Percentiles rank a stretch among this genome's conserved stretches.
phyloP scores from a whole-genome alignment of 768 basidiomycete genomes.

The Boletales sp. region DNA sequence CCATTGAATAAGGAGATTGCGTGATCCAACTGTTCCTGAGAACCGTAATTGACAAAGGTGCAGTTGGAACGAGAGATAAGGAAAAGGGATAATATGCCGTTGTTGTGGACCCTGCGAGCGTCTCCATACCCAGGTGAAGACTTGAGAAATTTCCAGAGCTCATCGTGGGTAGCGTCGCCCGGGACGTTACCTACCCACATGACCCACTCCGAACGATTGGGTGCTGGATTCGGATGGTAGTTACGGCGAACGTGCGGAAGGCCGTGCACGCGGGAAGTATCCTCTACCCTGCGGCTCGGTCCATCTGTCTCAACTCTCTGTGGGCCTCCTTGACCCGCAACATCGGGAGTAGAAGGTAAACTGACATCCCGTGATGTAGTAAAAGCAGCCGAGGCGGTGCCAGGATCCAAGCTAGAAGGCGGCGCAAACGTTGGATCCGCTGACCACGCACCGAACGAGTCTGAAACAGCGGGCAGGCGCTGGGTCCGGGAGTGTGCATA shows the following conservation, averaged over 20 bases:
- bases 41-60: slow-evolving; percentile 87
- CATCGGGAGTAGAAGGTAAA: background rate
- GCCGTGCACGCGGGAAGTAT: slow-evolving; percentile 15
- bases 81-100: slow-evolving; percentile 82
- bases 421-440: slow-evolving; percentile 2
- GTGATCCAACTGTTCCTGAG: slow-evolving; percentile 52
- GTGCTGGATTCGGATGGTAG: slow-evolving; percentile 70
- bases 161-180: slow-evolving; percentile 75
- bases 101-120: slow-evolving; percentile 7
- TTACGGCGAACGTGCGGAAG: slow-evolving; percentile 42
- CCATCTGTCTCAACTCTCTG: background rate
- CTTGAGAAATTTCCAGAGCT: slow-evolving; percentile 84
- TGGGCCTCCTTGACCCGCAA: slow-evolving; percentile 2
- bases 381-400: background rate
- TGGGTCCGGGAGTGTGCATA: slow-evolving; percentile 26
- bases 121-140: slow-evolving; percentile 14
- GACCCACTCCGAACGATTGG: slow-evolving; percentile 84
- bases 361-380: background rate
- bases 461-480: slow-evolving; percentile 16
- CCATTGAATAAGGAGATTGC: slow-evolving; percentile 79
- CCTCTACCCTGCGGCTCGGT: background rate
- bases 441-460: slow-evolving; percentile 16
- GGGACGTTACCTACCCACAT: slow-evolving; percentile 98
- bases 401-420: slow-evolving; percentile 6
- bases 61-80: slow-evolving; percentile 94